A percentile compares a stretch with the other conserved stretches of the same genome.
phyloP scores from a whole-genome alignment of 345 rosid genomes.

The Syzygium grande region DNA sequence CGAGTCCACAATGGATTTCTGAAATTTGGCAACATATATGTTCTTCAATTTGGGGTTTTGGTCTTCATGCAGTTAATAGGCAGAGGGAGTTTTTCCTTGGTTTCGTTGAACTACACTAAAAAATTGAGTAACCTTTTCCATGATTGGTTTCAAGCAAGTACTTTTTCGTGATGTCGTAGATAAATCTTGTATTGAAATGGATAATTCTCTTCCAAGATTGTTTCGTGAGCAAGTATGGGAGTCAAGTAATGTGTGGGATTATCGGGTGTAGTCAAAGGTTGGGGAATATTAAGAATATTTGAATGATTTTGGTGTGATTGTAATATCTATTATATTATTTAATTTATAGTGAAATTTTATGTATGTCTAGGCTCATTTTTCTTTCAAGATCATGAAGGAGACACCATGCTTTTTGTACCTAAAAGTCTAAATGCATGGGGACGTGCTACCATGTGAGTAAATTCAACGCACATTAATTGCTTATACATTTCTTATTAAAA shows the following conservation, averaged over 20 bases:
- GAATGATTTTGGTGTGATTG: not conserved
- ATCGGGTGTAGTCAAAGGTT: not conserved
- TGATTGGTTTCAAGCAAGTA: no score
- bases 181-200: not conserved
- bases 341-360: not conserved
- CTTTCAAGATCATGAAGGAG: not conserved
- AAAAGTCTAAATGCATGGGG: not conserved
- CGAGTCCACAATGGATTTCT: not conserved
- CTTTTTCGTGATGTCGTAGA: accelerated
- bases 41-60: not conserved
- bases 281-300: not conserved
- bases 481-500: not conserved
- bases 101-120: not conserved
- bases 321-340: accelerated
- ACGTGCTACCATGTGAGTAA: not conserved
- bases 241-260: not conserved
- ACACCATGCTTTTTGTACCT: not conserved
- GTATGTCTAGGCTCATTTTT: not conserved
- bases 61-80: not conserved
- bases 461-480: not conserved
- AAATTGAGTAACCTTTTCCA: not conserved
- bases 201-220: not conserved
- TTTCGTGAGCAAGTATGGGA: not conserved
- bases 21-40: not conserved
- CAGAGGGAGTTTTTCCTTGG: not conserved